Evolutionary conservation across 1,284 basidiomycete species (phyloP).

Genomic region (Cryptococcus maquisensis): DNA sequence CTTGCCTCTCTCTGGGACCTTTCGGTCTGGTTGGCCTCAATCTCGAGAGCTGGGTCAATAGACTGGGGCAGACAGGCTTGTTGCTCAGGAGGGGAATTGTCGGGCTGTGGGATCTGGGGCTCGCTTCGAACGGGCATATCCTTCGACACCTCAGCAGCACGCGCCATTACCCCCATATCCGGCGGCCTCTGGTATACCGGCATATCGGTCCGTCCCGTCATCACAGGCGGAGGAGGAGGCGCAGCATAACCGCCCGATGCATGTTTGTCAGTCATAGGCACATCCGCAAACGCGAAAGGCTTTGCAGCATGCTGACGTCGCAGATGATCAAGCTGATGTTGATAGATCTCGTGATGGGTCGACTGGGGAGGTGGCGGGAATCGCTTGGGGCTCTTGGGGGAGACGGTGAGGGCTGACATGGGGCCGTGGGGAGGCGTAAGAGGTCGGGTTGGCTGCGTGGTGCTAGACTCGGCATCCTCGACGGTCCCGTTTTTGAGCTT

Average conservation of each 20-base stretch:
- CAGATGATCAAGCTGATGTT: neutral
- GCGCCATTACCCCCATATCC: too few relatives aligned
- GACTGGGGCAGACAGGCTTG: too few relatives aligned
- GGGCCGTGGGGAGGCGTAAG: neutral
- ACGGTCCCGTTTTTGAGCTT: neutral
- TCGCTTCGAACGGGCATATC: too few relatives aligned
- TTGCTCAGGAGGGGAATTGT: too few relatives aligned
- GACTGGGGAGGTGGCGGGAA: neutral
- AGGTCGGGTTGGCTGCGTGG: neutral
- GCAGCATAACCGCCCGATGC: too few relatives aligned
- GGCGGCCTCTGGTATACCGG: too few relatives aligned
- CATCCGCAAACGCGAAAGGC: neutral
- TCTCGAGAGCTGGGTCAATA: too few relatives aligned
- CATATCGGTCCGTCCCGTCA: too few relatives aligned
- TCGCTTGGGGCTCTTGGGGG: neutral
- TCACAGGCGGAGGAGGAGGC: too few relatives aligned
- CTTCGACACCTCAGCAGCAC: too few relatives aligned
- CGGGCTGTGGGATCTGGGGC: too few relatives aligned
- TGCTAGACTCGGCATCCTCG: neutral
- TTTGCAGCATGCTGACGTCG: neutral
- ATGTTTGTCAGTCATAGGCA: neutral
- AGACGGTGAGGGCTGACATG: conserved; percentile 1
- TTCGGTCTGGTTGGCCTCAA: too few relatives aligned
- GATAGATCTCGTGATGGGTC: neutral
- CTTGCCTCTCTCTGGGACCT: neutral